Base-by-base conservation (phyloP, 495 filamentous ascomycete genomes). In the Aspergillus wentii region DNA sequence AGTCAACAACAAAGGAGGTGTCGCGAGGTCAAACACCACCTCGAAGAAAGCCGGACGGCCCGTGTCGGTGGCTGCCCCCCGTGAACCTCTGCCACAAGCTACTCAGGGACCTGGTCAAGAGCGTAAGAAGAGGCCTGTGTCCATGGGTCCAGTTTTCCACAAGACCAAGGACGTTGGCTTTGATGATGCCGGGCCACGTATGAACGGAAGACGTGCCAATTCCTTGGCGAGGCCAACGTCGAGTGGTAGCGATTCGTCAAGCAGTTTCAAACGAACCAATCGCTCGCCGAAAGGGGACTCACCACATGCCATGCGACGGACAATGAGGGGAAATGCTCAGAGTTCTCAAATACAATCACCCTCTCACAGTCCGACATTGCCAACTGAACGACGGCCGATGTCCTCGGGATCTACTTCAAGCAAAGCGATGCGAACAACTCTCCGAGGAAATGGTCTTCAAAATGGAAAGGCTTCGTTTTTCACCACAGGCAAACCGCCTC, bases 221-320 rank as follows among this genome's bases (percentile, higher is more conserved):
- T 45, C 41, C 15, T 46, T 52, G 8, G 43, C 49, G 16, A 59
- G 71, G 3, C 57, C 47, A 0, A 43, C 50, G 41, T 71, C 70
- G 0, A 74, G 75, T 48, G 78, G 72, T 33, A 81, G 76, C 38
- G 78, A 79, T 44, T 78, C 74, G 5, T 75, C 74, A 6, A 82
- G 77, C 51, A 79, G 76, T 49, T 84, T 83, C 64, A 73, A 67
- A 42, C 71, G 72, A 41, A 49, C 61, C 18, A 56, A 61, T 22
- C 49, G 61, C 22, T 61, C 68, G 21, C 35, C 54, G 18, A 58
- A 66, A 13, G 38, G 41, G 30, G 49, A 61, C 19, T 59, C 61
- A 3, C 35, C 59, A 11, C 71, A 71, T 40, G 55, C 43, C 1
- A 79, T 84, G 77, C 71, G 69, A 33, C 59, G 70, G 13, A 75